Percentiles rank a stretch among this genome's conserved stretches.
Conservation (phyloP, 2,329 filamentous ascomycete species). For the Penicillium sp. region DNA sequence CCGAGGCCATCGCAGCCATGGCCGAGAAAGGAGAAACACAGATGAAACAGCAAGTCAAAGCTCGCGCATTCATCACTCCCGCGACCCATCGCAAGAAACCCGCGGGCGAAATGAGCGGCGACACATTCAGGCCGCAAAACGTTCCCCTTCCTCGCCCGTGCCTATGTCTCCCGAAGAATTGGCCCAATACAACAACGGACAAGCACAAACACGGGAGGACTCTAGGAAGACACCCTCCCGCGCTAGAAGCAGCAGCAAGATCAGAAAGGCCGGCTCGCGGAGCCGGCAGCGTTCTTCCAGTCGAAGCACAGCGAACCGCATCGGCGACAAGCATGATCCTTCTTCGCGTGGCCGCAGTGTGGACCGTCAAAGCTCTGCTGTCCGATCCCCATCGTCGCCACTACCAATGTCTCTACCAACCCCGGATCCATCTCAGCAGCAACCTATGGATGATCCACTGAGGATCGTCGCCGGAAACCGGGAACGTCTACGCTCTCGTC, state of each 20-base stretch:
- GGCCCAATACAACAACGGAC: conserved; percentile 40
- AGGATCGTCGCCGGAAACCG: conserved; percentile 43
- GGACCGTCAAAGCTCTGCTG: conserved; percentile 53
- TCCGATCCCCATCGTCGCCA: conserved; percentile 73
- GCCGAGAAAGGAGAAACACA: conserved; percentile 49
- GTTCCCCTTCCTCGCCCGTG: conserved; percentile 84
- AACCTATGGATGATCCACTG: conserved; percentile 59
- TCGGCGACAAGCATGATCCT: conserved; percentile 24
- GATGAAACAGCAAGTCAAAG: conserved; percentile 44
- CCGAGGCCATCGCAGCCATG: conserved; percentile 44
- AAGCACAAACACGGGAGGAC: conserved; percentile 44
- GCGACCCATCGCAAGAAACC: conserved; percentile 60
- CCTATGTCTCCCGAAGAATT: conserved; percentile 91
- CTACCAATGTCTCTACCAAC: conserved; percentile 59
- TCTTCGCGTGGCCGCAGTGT: conserved; percentile 56
- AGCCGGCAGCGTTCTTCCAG: conserved; percentile 41
- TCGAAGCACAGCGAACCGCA: conserved; percentile 38
- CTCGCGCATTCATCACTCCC: conserved; percentile 48
- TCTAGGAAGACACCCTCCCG: conserved; percentile 31
- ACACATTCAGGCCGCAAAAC: conserved; percentile 69
- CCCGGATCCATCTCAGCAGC: conserved; percentile 47
- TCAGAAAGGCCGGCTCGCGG: conserved; percentile 43
- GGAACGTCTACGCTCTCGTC: conserved; percentile 45
- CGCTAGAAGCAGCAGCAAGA: conserved; percentile 46
- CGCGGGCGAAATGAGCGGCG: conserved; percentile 62